Evolutionary conservation across 1,139 yeast species (phyloP), one percentile per base, ranked within the genome.

Genomic region (Casaregolazyma suthepensis): DNA sequence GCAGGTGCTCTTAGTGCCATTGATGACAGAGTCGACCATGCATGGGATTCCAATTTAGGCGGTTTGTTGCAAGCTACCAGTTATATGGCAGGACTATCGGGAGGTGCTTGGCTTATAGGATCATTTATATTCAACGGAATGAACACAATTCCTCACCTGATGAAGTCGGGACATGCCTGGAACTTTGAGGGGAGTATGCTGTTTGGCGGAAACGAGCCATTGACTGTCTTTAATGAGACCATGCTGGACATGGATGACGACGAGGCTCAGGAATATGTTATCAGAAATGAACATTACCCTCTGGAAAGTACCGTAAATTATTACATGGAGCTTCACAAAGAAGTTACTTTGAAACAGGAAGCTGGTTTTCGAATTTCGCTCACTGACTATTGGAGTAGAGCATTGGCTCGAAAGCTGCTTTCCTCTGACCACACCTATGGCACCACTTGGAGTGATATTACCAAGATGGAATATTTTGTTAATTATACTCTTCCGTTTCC

Each of bases 361-460:
- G 91, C 93, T 0, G 95, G 95, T 0, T 87, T 76, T 65, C 81
- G 82, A 18, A 71, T 81, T 22, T 78, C 89, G 7, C 61, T 88
- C 53, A 85, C 95, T 12, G 96, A 88, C 71, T 77, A 85, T 52
- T 88, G 95, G 95, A 95, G 94, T n/a, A 76, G 96, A 65, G 85
- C 89, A 1, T 74, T 90, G 52, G 79, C 91, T 0, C 78, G 82
- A 61, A 90, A 85, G 66, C 81, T 83, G 66, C 82, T 87, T 55
- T 72, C 74, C 45, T 65, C 74, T 18, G 76, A 78, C 55, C 78
- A 76, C 50, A 88, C 87, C 54, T 83, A 79, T 1, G 83, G 80
- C 5, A 73, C 84, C 63, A 78, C 87, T 2, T 86, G 87, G 80
- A 78, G 87, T 9, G 80, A 82, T 48, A 68, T 87, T 48, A 76